phyloP scores from a whole-genome alignment of 129 eudicot species.

The Erigeron canadensis region DNA sequence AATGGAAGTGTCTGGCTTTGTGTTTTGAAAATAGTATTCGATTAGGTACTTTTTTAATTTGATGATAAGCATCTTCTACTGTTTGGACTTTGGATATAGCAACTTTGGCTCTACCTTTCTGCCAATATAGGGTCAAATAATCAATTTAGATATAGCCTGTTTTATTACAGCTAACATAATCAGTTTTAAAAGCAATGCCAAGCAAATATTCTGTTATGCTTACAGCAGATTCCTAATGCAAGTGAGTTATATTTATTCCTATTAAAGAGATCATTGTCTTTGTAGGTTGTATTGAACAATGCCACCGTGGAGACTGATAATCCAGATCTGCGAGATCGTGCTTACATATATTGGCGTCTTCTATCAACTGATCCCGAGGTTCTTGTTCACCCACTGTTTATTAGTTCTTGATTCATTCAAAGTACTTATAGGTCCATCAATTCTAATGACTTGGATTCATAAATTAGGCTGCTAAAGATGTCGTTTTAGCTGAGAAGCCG shows the following conservation, averaged over 20 bases:
- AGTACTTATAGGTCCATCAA: constrained; percentile 5
- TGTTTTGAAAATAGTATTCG: neutral
- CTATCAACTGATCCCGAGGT: constrained; percentile 99
- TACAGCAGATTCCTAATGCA: neutral
- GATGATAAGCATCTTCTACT: neutral
- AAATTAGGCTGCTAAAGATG: constrained; percentile 93
- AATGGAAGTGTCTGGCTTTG: neutral
- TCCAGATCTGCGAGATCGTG: constrained; percentile 97
- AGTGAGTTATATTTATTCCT: neutral
- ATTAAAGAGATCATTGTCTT: constrained; percentile 16
- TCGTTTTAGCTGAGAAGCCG: constrained; percentile 96
- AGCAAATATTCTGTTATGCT: neutral
- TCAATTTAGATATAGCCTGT: neutral
- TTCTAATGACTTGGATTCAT: constrained; percentile 16
- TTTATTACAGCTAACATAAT: neutral
- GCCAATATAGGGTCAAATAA: neutral
- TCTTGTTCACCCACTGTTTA: constrained; percentile 8
- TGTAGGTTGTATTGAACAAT: constrained; percentile 89
- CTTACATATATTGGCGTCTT: constrained; percentile 99
- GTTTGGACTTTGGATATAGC: constrained; percentile 2
- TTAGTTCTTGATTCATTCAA: neutral
- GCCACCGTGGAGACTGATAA: constrained; percentile 99
- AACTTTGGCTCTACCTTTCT: neutral
- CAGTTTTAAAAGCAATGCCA: neutral
- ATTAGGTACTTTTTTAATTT: neutral